Percentiles rank a stretch among this genome's conserved stretches.
These are phyloP conservation scores for Thalia dealbata DNA, from an alignment of 176 grass and related monocot species.

Conservation along the genomic window DNA sequence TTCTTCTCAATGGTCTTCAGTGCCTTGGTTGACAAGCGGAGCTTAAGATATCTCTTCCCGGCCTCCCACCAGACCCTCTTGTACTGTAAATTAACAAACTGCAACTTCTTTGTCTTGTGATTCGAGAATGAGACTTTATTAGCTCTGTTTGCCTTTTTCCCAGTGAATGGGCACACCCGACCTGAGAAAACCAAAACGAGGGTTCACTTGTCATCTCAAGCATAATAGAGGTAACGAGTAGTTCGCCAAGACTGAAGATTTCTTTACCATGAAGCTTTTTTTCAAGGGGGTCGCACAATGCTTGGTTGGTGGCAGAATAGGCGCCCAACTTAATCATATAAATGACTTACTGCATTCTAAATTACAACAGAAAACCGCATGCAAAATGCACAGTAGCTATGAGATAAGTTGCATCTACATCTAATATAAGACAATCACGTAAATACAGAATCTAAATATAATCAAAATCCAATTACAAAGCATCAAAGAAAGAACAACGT, in stretches of 20 bases:
- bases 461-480: too few species aligned
- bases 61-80: constrained; percentile 93
- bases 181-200: constrained; percentile 33
- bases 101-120: constrained; percentile 80
- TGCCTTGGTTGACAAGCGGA: constrained; percentile 73
- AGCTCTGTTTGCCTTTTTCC: constrained; percentile 67
- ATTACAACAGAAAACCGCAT: too few species aligned
- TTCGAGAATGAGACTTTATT: constrained; percentile 91
- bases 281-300: too few species aligned
- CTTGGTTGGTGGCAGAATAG: too few species aligned
- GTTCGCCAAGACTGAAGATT: neutral
- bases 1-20: constrained; percentile 91
- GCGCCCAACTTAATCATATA: too few species aligned
- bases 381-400: too few species aligned
- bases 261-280: neutral
- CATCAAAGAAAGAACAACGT: too few species aligned
- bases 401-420: too few species aligned
- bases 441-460: too few species aligned
- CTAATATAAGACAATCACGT: too few species aligned
- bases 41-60: constrained; percentile 62
- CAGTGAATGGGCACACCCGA: constrained; percentile 59
- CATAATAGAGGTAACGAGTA: neutral
- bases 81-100: constrained; percentile 89
- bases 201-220: neutral
- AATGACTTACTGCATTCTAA: too few species aligned